Conservation (phyloP, 371 early-diverging fungal genomes). For the Mucor velutinosus region DNA sequence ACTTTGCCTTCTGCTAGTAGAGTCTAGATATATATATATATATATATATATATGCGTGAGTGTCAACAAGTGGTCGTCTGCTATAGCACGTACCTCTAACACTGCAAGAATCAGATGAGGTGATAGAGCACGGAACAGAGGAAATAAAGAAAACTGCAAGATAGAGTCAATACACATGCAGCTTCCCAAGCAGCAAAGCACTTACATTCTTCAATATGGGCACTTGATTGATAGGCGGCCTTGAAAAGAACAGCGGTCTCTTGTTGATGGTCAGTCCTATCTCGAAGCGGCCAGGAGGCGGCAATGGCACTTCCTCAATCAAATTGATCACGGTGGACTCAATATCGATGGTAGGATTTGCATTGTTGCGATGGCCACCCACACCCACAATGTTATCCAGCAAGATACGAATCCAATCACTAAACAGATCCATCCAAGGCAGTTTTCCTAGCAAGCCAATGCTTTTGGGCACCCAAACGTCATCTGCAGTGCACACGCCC, state of each 20-base stretch:
- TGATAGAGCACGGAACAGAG: slow-evolving; percentile 74
- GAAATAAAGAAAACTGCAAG: slow-evolving; percentile 75
- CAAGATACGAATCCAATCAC: slow-evolving; percentile 78
- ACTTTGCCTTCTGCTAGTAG: slow-evolving; percentile 76
- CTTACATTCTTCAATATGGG: slow-evolving; percentile 80
- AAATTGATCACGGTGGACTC: slow-evolving; percentile 69
- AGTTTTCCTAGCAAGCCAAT: slow-evolving; percentile 73
- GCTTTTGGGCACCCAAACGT: slow-evolving; percentile 73
- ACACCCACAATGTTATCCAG: slow-evolving; percentile 64
- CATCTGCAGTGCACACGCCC: slow-evolving; percentile 56
- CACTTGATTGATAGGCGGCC: slow-evolving; percentile 80
- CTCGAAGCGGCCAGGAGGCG: slow-evolving; percentile 83
- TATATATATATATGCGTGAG: no score
- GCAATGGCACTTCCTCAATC: slow-evolving; percentile 75
- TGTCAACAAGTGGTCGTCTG: no score
- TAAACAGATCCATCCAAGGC: slow-evolving; percentile 74
- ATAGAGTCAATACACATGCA: neutral
- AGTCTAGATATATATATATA: slow-evolving; percentile 54
- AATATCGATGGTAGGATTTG: slow-evolving; percentile 38
- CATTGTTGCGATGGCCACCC: slow-evolving; percentile 45
- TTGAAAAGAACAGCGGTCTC: slow-evolving; percentile 66
- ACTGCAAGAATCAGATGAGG: slow-evolving; percentile 71
- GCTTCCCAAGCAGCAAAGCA: no score
- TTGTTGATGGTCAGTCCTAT: slow-evolving; percentile 68
- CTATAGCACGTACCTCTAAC: slow-evolving; percentile 49